Evolutionary conservation across 2,329 filamentous ascomycete species (phyloP), one percentile per base, ranked within the genome.

Genomic region (Diaporthe citrichinensis): DNA sequence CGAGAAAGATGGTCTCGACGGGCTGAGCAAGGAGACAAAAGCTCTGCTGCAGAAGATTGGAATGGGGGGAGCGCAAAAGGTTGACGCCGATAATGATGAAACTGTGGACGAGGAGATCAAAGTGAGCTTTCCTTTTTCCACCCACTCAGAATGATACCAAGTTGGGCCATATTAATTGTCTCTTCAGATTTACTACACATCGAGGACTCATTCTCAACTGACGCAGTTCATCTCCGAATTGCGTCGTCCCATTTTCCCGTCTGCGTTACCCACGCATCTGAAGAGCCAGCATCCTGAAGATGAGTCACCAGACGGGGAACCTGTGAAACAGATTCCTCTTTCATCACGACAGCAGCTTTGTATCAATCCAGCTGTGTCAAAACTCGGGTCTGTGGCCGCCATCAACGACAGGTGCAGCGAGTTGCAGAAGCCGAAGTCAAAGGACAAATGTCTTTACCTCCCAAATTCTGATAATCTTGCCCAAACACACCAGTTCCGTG

Each of bases 341-440:
- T 96, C 95, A 0, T 98, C 96, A 0, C 91, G 96, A 6, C 97
- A 97, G 81, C 94, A 95, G 75, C 88, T 93, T 12, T 99, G 97
- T 84, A 98, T 99, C 84, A 98, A 99, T 79, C 90, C 94, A 0
- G 90, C 92, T 41, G 96, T 99, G 2, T 88, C 90, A 34, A 91
- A 90, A 17, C 90, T 98, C 2, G 89, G 90, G 57, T 90, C 91
- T 0, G 87, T 93, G 1, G 92, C 94, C 0, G 95, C 95, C 8
- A 98, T 99, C 85, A 99, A 98, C 81, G 97, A 99, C 82, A 90
- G 93, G 17, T 99, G 97, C 80, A 87, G 96, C 9, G 97, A 99
- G 80, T 86, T 99, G 34, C 97, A 99, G 81, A 93, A 98, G 82
- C 86, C 94, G 0, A 89, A 90, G 74, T 85, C 91, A 1, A 87